These are phyloP conservation scores for Irpex sp. DNA, from an alignment of 1,284 basidiomycete species.

Conservation along the genomic window DNA sequence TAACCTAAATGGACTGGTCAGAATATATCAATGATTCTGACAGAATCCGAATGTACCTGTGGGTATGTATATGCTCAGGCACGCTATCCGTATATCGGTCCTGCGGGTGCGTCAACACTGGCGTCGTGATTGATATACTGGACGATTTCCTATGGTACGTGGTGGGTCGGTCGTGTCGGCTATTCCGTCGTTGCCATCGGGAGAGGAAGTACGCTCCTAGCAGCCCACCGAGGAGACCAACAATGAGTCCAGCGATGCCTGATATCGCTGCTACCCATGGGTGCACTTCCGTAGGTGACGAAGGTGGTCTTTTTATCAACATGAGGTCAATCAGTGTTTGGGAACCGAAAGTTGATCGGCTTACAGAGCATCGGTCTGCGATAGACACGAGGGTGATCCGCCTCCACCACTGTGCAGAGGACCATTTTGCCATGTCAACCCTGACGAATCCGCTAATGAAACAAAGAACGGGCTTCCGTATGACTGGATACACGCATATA, in stretches of 20 bases:
- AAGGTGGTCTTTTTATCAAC: background rate
- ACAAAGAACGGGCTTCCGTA: constrained; percentile 57
- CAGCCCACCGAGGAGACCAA: constrained; percentile 40
- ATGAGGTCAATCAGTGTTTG: background rate
- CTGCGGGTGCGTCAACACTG: constrained; percentile 6
- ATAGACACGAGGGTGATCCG: constrained; percentile 36
- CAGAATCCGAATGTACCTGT: background rate
- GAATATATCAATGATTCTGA: background rate
- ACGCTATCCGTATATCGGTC: constrained; percentile 6
- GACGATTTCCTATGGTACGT: constrained; percentile 9
- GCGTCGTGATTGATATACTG: constrained; percentile 13
- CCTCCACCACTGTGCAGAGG: constrained; percentile 46
- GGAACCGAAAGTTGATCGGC: background rate
- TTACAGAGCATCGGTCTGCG: constrained; percentile 16
- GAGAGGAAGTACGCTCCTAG: constrained; percentile 29
- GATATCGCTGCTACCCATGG: constrained; percentile 33
- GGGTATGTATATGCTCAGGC: background rate
- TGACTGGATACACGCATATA: constrained; percentile 25
- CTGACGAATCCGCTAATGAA: constrained; percentile 47
- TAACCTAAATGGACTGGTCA: constrained; percentile 4
- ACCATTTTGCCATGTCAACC: constrained; percentile 51
- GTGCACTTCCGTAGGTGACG: constrained; percentile 14
- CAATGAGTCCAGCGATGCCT: constrained; percentile 39
- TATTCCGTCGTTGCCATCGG: constrained; percentile 19
- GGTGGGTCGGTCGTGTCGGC: background rate